Conservation (phyloP, 2,329 filamentous ascomycete genomes). For the Penicillium occitanis region DNA sequence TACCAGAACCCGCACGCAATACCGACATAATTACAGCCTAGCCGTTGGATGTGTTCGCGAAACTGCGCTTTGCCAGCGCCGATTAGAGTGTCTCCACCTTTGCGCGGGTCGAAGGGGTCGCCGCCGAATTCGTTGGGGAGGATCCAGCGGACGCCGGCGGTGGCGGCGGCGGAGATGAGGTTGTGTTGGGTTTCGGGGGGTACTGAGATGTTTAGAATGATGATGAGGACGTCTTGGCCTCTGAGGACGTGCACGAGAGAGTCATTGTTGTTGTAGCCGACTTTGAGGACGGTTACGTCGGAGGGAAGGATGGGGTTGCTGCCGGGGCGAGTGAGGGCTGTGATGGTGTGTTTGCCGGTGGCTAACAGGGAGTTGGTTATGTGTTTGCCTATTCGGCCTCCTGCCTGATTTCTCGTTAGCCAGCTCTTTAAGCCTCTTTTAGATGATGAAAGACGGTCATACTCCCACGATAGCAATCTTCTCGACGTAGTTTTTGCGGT, state of each 20-base stretch:
- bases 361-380: background rate
- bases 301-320: background rate
- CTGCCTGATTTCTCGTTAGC: background rate
- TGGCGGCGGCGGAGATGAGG: background rate
- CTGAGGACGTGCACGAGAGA: background rate
- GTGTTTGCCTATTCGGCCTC: background rate
- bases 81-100: background rate
- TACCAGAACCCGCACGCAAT: conserved; percentile 55
- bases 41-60: background rate
- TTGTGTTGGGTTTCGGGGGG: background rate
- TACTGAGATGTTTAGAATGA: background rate
- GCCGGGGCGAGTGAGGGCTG: background rate
- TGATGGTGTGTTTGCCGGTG: background rate
- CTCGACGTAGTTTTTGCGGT: background rate
- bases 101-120: background rate
- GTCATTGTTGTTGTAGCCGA: background rate
- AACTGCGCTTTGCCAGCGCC: background rate
- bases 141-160: background rate
- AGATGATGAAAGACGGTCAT: background rate
- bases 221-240: background rate
- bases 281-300: background rate
- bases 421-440: too few species aligned
- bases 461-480: background rate
- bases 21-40: background rate
- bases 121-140: background rate